Conservation (phyloP, 805 yeast species). For the Spathaspora passalidarum region DNA sequence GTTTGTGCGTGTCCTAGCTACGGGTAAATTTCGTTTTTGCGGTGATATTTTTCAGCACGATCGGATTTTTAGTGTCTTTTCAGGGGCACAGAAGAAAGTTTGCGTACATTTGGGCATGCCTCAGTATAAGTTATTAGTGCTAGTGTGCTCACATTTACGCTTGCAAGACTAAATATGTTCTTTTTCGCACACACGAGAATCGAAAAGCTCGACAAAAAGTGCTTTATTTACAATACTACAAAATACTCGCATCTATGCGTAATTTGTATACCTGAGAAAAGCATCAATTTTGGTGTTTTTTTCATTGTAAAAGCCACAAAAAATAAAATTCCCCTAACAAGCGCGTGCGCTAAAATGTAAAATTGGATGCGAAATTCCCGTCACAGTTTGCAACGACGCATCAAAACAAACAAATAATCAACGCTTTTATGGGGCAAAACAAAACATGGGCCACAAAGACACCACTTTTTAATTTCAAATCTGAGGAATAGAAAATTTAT, state of each 20-base stretch:
- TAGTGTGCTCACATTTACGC: neutral
- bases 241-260: neutral
- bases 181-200: neutral
- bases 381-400: neutral
- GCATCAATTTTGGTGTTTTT: neutral
- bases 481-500: neutral
- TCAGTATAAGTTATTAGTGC: neutral
- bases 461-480: neutral
- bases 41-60: neutral
- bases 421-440: neutral
- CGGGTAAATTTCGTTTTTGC: neutral
- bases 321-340: neutral
- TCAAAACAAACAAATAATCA: conserved; percentile 1
- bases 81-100: neutral
- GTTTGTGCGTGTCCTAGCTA: neutral
- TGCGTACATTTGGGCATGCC: neutral
- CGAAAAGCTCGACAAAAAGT: neutral
- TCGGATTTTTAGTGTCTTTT: neutral
- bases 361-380: neutral
- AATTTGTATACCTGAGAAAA: neutral
- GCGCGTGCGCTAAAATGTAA: neutral
- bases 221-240: neutral
- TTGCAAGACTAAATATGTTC: too few relatives aligned
- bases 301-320: neutral
- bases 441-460: neutral